Percentiles rank a stretch among this genome's conserved stretches.
These are phyloP conservation scores for Suaeda aralocaspica DNA, from an alignment of 148 eudicot species.

Conservation along the genomic window DNA sequence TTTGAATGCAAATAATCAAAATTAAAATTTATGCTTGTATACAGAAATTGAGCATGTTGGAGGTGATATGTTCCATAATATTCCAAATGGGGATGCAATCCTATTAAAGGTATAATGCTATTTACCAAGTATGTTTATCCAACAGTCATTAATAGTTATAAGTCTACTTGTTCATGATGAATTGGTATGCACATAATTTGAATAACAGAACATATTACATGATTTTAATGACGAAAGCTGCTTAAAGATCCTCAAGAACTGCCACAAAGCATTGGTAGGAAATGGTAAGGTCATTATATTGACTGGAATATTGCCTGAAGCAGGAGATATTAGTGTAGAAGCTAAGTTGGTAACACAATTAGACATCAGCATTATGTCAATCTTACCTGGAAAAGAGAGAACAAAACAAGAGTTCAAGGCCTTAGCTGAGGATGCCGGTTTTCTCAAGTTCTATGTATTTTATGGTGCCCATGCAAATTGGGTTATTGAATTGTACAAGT, in stretches of 20 bases:
- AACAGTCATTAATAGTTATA: not conserved
- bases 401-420: constrained; percentile 15
- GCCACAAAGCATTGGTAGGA: constrained; percentile 21
- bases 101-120: not conserved
- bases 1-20: no score
- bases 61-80: constrained; percentile 11
- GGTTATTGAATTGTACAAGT: constrained; percentile 10
- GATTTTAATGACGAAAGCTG: constrained; percentile 33
- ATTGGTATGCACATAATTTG: not conserved
- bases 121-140: no score
- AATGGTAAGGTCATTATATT: constrained; percentile 32
- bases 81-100: constrained; percentile 10
- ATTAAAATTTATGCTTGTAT: no score
- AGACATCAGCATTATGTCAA: constrained; percentile 8
- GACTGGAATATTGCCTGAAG: constrained; percentile 21
- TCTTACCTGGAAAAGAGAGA: constrained; percentile 28
- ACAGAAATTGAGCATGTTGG: constrained; percentile 4
- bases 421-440: constrained; percentile 8
- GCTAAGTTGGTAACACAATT: constrained; percentile 3
- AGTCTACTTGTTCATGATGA: no score
- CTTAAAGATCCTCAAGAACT: constrained; percentile 30
- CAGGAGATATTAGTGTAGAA: constrained; percentile 11
- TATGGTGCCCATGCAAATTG: constrained; percentile 14
- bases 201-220: constrained; percentile 29
- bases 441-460: not conserved